These are phyloP conservation scores for Chytridium lagenaria DNA, from an alignment of 371 early-diverging fungal species.

Conservation along the genomic window DNA sequence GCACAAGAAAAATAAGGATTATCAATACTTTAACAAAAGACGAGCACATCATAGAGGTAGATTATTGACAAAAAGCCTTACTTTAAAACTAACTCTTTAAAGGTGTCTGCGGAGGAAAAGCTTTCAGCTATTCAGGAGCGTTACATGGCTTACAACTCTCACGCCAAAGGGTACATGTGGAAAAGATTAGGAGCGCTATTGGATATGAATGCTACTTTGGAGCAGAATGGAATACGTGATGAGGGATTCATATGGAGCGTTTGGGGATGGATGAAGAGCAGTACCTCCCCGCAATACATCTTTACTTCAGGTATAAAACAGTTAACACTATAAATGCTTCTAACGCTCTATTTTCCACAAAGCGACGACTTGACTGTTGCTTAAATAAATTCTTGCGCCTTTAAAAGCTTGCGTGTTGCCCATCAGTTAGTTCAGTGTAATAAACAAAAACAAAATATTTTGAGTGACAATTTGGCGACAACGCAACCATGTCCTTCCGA, in stretches of 20 bases:
- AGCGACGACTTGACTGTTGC: constrained; percentile 17
- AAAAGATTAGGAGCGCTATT: constrained; percentile 57
- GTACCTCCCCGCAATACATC: constrained; percentile 59
- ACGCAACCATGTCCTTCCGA: constrained; percentile 37
- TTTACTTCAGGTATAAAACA: constrained; percentile 59
- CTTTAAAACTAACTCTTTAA: no score
- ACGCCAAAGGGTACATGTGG: constrained; percentile 68
- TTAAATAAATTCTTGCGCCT: not conserved
- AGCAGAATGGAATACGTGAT: constrained; percentile 58
- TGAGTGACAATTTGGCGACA: not conserved
- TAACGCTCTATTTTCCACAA: no score
- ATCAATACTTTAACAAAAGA: constrained; percentile 59
- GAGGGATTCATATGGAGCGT: constrained; percentile 48
- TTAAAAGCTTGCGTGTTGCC: no score
- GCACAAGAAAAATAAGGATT: constrained; percentile 55
- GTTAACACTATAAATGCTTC: no score
- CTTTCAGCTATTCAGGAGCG: constrained; percentile 60
- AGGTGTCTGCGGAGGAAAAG: constrained; percentile 62
- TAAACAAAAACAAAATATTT: not conserved
- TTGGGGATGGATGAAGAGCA: constrained; percentile 59
- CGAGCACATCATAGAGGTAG: constrained; percentile 57
- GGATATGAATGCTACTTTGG: constrained; percentile 58
- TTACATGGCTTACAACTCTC: constrained; percentile 53
- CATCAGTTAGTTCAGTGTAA: not conserved
- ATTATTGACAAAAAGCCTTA: no score